phyloP scores from a whole-genome alignment of 1,284 basidiomycete genomes.

The Naganishia sp. region DNA sequence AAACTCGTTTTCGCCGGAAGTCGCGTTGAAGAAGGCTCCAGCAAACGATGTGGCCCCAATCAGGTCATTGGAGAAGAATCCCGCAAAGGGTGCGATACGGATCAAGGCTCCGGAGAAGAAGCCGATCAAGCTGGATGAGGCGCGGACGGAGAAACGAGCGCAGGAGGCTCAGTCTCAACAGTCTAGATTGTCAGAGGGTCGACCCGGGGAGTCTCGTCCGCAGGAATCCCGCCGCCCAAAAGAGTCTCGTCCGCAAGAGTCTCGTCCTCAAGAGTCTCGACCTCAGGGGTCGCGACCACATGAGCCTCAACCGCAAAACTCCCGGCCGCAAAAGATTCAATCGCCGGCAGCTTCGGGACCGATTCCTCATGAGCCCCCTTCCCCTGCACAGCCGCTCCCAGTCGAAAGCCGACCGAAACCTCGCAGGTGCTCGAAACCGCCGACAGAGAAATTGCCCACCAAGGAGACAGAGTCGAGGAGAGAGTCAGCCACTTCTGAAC shows the following conservation, averaged over 20 bases:
- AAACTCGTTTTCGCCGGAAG: slow-evolving; percentile 1
- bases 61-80: not conserved
- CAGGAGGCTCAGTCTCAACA: too few species aligned
- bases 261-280: too few species aligned
- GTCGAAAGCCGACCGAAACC: slow-evolving; percentile 1
- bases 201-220: not conserved
- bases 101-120: not conserved
- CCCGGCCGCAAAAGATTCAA: too few species aligned
- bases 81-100: not conserved
- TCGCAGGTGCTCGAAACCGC: slow-evolving; percentile 2
- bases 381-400: not conserved
- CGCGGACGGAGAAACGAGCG: not conserved
- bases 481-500: not conserved
- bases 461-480: not conserved
- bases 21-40: not conserved
- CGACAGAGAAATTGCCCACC: not conserved
- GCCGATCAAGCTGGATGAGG: not conserved
- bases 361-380: not conserved
- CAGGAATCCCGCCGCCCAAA: not conserved
- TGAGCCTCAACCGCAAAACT: too few species aligned
- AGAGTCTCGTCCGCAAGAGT: not conserved
- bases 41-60: not conserved
- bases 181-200: not conserved
- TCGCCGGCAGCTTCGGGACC: too few species aligned
- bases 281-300: not conserved